These are phyloP conservation scores for Tylopilus rubrobrunneus DNA, from an alignment of 768 basidiomycete species.

Conservation along the genomic window DNA sequence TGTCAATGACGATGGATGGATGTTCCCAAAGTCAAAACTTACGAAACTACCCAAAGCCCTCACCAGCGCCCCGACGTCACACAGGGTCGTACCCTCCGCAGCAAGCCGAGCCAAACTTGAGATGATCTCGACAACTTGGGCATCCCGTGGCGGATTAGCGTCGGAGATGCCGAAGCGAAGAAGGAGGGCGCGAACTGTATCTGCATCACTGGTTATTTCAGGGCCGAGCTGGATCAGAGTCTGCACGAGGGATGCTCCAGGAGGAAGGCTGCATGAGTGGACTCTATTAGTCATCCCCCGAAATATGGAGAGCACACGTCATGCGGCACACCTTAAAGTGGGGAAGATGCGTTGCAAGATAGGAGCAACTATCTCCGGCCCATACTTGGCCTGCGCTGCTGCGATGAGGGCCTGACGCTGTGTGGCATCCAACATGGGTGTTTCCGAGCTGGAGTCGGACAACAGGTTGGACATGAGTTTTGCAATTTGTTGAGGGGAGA, in stretches of 20 bases:
- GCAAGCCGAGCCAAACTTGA: constrained; percentile 64
- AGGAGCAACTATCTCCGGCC: constrained; percentile 68
- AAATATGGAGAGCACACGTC: constrained; percentile 10
- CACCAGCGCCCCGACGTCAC: constrained; percentile 73
- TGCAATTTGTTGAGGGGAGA: constrained; percentile 67
- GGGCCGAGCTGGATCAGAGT: constrained; percentile 73
- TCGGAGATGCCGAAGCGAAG: constrained; percentile 75
- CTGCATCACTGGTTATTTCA: constrained; percentile 72
- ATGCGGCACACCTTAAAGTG: constrained; percentile 57
- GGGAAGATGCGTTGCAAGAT: constrained; percentile 73
- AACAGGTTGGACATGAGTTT: constrained; percentile 81
- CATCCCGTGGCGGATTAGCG: constrained; percentile 64
- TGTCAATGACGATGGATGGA: constrained; percentile 9
- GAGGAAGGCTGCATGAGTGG: constrained; percentile 48
- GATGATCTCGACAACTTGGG: constrained; percentile 68
- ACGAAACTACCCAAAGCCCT: constrained; percentile 73
- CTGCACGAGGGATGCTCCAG: constrained; percentile 69
- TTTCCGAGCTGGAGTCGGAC: constrained; percentile 62
- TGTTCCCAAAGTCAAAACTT: constrained; percentile 32
- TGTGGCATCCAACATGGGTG: constrained; percentile 63
- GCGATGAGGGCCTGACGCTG: constrained; percentile 75
- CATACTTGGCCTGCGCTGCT: constrained; percentile 77
- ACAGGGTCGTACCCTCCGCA: constrained; percentile 66
- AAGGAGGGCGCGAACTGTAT: constrained; percentile 65
- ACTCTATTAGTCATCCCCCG: constrained; percentile 11